Base-by-base conservation (phyloP, 441 rosid genomes). In the Croton laevigatus region DNA sequence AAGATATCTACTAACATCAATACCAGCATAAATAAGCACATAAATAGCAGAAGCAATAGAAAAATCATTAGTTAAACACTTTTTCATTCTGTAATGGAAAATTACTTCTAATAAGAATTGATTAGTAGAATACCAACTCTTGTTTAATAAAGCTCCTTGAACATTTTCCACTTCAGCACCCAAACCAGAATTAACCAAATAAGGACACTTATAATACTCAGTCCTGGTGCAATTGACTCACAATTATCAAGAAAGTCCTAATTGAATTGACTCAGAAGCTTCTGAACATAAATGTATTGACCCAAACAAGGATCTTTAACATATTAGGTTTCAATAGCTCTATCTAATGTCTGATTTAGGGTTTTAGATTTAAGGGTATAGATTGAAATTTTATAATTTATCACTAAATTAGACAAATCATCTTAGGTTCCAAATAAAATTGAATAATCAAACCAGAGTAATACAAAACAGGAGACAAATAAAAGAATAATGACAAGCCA, bases 21-120 rank as follows among this genome's bases (percentile, higher is more conserved):
- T 85, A 62, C 98, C 98, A 11, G 89, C 88, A 73, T 89, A 93
- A 73, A 81, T 90, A 0, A 97, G 98, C 1, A 93, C 80, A 38
- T 72, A 93, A 45, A 93, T 49, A 2, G 95, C 93, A 0, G 97
- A 90, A 0, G 98, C 93, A 32, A 80, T 57, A 19, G 97, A 84
- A 0, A 95, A 90, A 71, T 93, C 79, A 36, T 79, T 71, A 0
- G 97, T 93, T 62, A 87, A 81, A 66, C 98, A 90, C 0, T 73
- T 79, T 79, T 77, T 93, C 95, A 92, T 78, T 78, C 71, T 87
- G 40, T 79, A 78, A 48, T 87, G 91, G 63, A 89, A 91, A 52
- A 91, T 88, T 44, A 91, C 89, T 42, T 85, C 94, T 9, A 91
- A 78, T 76, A 78, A 72, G 77, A 92, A 92, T 75, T 90, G 97